Base-by-base conservation (phyloP, 106 monocot genomes). In the Phalaenopsis aphrodite region DNA sequence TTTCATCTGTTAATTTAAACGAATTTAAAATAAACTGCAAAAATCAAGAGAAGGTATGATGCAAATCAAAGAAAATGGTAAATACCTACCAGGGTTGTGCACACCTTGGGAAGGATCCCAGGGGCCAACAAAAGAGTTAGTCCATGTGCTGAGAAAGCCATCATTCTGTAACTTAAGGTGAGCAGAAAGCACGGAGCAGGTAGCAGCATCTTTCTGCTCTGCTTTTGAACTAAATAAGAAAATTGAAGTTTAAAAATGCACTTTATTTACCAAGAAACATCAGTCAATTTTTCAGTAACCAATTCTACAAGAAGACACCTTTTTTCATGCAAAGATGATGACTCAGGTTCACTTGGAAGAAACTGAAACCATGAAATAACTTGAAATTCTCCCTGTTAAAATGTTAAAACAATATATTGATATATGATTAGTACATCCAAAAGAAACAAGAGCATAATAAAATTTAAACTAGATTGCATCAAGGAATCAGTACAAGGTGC, bases 101-200 rank as follows among this genome's bases (percentile, higher is more conserved):
- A 83, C 85, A 47, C 97, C 97, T 85, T 98, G 97, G 79, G 97
- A 98, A 78, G 97, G 97, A 83, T 98, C 97, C 97, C 97, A 98
- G 23, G 97, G 97, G 77, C 97, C 97, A 81, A 98, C 92, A 90
- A 98, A 98, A 4, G 94, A 94, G 76, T 94, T 98, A 19, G 97
- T 92, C 97, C 97, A 98, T 52, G 97, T 88, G 72, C 90, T 90
- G 68, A 94, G 89, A 85, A 94, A 92, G 55, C 97, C 97, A 83
- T 86, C 92, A 81, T 83, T 92, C 78, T 92, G 97, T 77, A 98
- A 84, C 55, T 86, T 90, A 39, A 98, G 82, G 76, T 98, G 94
- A 23, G 94, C 87, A 42, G 92, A 85, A 75, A 98, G 84, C 43
- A 98, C 85, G 46, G 84, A 72, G 48, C 48, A 75, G 72, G 88